Evolutionary conservation across 805 yeast genomes (phyloP).

Genomic region (Wickerhamomyces sydowiorum): DNA sequence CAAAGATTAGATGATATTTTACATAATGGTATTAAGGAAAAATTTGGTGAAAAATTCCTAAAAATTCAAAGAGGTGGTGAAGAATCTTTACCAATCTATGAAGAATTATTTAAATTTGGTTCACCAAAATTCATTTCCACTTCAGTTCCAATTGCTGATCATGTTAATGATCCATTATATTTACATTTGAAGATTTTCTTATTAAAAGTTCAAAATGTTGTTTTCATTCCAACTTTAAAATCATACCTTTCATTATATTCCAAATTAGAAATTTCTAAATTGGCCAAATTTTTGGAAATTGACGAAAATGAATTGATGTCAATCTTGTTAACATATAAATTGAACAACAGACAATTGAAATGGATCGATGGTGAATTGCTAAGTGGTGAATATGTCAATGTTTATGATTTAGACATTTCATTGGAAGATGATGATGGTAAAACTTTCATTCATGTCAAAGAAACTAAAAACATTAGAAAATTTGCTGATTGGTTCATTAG

Average conservation of each 20-base stretch:
- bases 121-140: constrained; percentile 44
- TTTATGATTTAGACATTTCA: constrained; percentile 39
- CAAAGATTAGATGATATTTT: constrained; percentile 40
- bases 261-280: constrained; percentile 37
- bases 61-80: constrained; percentile 38
- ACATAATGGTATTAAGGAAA: constrained; percentile 38
- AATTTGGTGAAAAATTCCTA: constrained; percentile 38
- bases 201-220: constrained; percentile 32
- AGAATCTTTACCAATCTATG: constrained; percentile 33
- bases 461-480: constrained; percentile 37
- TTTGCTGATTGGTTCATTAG: constrained; percentile 47
- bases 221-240: constrained; percentile 35
- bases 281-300: constrained; percentile 33
- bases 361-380: constrained; percentile 37
- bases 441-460: constrained; percentile 34
- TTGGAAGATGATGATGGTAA: constrained; percentile 31
- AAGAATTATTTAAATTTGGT: constrained; percentile 40
- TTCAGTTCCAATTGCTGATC: constrained; percentile 28
- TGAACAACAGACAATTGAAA: constrained; percentile 38
- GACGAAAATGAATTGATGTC: constrained; percentile 29
- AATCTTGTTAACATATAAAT: constrained; percentile 36
- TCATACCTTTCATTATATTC: constrained; percentile 41
- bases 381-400: constrained; percentile 33
- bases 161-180: constrained; percentile 34
- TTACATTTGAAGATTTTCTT: constrained; percentile 39